A percentile compares a stretch with the other conserved stretches of the same genome.
These are phyloP conservation scores for Hibiscus trionum DNA, from an alignment of 345 rosid species.

Conservation along the genomic window DNA sequence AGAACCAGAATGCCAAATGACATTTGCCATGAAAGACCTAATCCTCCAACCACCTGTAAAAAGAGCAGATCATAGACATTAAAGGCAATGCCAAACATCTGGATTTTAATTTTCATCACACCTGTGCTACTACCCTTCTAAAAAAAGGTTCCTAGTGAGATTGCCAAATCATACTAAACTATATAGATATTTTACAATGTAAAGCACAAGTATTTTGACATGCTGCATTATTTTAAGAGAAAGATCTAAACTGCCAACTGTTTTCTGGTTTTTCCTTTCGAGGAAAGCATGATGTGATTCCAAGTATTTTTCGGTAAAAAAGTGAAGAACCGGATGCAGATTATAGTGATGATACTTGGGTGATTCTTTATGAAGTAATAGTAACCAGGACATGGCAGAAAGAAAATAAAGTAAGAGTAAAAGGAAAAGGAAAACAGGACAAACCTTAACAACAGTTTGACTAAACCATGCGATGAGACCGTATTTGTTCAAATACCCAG, in stretches of 20 bases:
- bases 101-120: background rate
- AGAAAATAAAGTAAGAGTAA: background rate
- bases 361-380: background rate
- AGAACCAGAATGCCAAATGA: slow-evolving; percentile 94
- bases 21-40: slow-evolving; percentile 94
- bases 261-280: background rate
- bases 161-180: background rate
- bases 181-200: background rate
- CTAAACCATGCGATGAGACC: slow-evolving; percentile 99
- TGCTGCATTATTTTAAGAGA: background rate
- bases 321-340: background rate
- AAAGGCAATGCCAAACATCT: background rate
- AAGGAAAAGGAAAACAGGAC: slow-evolving; percentile 14
- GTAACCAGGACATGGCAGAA: background rate
- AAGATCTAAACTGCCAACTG: background rate
- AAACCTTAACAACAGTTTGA: slow-evolving; percentile 92
- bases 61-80: slow-evolving; percentile 3
- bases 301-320: background rate
- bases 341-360: background rate
- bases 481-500: slow-evolving; percentile 96
- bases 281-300: background rate
- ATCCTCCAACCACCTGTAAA: slow-evolving; percentile 89
- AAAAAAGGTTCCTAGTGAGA: background rate
- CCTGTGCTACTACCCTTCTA: background rate
- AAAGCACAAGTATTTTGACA: background rate